Conservation (phyloP, 768 basidiomycete genomes). For the Termitomyces sp. region DNA sequence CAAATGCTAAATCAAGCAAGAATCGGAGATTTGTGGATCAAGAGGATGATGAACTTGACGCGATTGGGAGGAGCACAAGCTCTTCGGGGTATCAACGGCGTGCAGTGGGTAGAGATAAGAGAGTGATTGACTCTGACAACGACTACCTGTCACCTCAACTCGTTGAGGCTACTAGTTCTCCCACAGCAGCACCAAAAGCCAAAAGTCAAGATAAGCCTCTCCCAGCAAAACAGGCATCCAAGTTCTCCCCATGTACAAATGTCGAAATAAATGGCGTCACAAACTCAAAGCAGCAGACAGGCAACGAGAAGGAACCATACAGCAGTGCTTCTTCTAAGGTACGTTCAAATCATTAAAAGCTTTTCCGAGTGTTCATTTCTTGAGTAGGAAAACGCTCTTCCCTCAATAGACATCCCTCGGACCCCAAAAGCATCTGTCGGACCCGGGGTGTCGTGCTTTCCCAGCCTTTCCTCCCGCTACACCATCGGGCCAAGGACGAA, state of each 20-base stretch:
- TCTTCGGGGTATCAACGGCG: neutral
- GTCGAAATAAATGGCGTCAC: neutral
- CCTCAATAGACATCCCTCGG: conserved; percentile 3
- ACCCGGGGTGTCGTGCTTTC: conserved; percentile 11
- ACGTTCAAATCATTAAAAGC: neutral
- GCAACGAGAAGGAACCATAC: neutral
- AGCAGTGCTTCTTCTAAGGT: conserved; percentile 15
- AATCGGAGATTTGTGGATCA: conserved; percentile 20
- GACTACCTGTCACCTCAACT: conserved; percentile 15
- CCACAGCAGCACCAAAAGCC: conserved; percentile 12
- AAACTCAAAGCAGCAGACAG: neutral
- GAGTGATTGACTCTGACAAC: conserved; percentile 26
- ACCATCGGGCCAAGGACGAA: conserved; percentile 46
- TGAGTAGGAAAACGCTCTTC: conserved; percentile 23
- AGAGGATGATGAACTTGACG: conserved; percentile 16
- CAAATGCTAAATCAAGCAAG: conserved; percentile 12
- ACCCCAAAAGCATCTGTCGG: conserved; percentile 8
- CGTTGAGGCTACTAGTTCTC: neutral
- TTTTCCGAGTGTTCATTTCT: conserved; percentile 1
- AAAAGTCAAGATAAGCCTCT: neutral
- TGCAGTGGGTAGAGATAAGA: conserved; percentile 15
- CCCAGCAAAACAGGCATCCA: neutral
- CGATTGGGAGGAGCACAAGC: neutral
- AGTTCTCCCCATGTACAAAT: neutral
- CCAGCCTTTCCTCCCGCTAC: conserved; percentile 29